These are phyloP conservation scores for Pichia inconspicua DNA, from an alignment of 1,139 yeast genomes.

Conservation along the genomic window DNA sequence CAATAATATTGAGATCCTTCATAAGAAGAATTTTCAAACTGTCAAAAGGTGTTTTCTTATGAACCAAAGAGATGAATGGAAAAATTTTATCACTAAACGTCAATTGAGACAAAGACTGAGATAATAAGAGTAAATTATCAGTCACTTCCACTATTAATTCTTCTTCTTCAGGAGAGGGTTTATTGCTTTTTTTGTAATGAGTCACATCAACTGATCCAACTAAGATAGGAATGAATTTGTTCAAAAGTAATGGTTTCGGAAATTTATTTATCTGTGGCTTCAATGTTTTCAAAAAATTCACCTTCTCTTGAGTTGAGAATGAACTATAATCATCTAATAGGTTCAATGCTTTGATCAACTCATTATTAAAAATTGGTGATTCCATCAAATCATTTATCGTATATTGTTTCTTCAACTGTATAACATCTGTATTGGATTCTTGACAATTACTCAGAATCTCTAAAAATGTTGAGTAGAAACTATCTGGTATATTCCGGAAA, in stretches of 20 bases:
- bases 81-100: conserved; percentile 70
- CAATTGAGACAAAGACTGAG: conserved; percentile 60
- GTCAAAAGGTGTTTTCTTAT: conserved; percentile 31
- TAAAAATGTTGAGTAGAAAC: conserved; percentile 22
- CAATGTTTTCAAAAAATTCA: conserved; percentile 61
- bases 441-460: conserved; percentile 20
- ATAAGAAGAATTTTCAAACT: conserved; percentile 28
- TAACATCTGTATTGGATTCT: conserved; percentile 34
- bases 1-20: conserved; percentile 38
- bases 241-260: conserved; percentile 60
- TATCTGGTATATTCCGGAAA: conserved; percentile 25
- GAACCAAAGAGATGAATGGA: conserved; percentile 33
- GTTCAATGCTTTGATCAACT: conserved; percentile 73
- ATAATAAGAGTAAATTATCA: conserved; percentile 55
- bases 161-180: conserved; percentile 33
- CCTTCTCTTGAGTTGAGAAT: conserved; percentile 58
- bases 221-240: conserved; percentile 69
- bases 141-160: conserved; percentile 48
- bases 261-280: conserved; percentile 53
- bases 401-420: conserved; percentile 33
- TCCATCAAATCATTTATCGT: conserved; percentile 46
- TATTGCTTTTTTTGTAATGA: conserved; percentile 25
- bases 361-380: conserved; percentile 64
- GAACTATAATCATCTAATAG: conserved; percentile 82
- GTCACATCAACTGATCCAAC: conserved; percentile 33